A percentile compares a stretch with the other conserved stretches of the same genome.
Conservation (phyloP, 164 flowering plant species). For the Buxus sempervirens region DNA sequence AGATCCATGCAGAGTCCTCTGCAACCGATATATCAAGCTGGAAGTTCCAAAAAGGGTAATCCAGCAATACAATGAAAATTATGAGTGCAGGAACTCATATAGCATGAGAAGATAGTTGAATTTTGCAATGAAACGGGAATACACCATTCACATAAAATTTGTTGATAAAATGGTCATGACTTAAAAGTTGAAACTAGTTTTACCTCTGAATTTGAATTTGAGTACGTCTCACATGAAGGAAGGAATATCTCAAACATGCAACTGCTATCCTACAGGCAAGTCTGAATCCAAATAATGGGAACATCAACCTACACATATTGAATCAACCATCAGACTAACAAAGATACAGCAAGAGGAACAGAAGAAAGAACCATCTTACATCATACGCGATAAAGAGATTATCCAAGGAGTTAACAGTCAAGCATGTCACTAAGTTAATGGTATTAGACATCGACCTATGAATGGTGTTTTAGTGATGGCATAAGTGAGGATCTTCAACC, state of each 20-base stretch:
- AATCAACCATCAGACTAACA: conserved; percentile 9
- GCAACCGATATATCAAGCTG: conserved; percentile 55
- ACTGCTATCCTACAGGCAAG: conserved; percentile 49
- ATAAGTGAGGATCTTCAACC: background rate
- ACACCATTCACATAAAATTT: background rate
- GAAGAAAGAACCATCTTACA: background rate
- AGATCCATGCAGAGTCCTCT: conserved; percentile 67
- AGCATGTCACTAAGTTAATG: background rate
- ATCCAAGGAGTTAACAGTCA: background rate
- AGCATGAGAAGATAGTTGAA: background rate
- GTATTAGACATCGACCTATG: too few relatives aligned
- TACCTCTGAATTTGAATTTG: conserved; percentile 50
- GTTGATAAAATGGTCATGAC: background rate
- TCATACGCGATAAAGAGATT: background rate
- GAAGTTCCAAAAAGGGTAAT: conserved; percentile 14
- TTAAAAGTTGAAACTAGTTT: conserved; percentile 4
- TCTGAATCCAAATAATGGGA: conserved; percentile 53
- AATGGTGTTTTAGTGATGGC: background rate
- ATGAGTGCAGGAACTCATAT: background rate
- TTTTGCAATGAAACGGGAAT: background rate
- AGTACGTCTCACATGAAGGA: conserved; percentile 32
- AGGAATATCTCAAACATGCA: conserved; percentile 35
- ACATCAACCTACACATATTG: conserved; percentile 49
- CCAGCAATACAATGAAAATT: background rate
- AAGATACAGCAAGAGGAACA: background rate